Conservation (phyloP, 2,329 filamentous ascomycete species). For the Hymenoscyphus linearis region DNA sequence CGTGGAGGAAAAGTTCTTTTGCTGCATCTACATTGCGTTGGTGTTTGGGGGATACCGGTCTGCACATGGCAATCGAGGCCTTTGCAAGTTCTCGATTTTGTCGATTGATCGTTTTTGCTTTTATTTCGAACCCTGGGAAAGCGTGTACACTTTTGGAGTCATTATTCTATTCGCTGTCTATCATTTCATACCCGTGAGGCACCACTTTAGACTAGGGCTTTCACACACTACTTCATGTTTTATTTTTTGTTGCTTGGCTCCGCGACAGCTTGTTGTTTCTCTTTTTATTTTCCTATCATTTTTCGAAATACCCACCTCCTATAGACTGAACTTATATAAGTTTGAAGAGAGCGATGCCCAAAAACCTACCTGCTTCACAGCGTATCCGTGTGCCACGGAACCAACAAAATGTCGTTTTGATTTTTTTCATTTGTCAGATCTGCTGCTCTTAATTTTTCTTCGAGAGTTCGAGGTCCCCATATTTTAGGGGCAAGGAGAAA, state of each 20-base stretch:
- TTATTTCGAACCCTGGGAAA: neutral
- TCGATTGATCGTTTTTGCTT: conserved; percentile 8
- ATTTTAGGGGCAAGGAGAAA: neutral
- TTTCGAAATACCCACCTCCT: conserved; percentile 1
- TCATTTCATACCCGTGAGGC: neutral
- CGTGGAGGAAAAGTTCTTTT: conserved; percentile 30
- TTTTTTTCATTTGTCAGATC: conserved; percentile 4
- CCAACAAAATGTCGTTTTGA: no score
- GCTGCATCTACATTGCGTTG: conserved; percentile 32
- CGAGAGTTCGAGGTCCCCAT: neutral
- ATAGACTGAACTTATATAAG: neutral
- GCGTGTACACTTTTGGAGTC: neutral
- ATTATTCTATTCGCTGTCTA: neutral
- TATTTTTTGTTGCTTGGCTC: neutral
- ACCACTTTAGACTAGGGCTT: neutral
- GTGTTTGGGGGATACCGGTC: conserved; percentile 24
- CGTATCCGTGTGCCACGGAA: neutral
- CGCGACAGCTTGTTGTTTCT: no score
- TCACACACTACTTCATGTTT: neutral
- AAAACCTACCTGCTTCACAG: conserved; percentile 1
- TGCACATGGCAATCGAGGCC: neutral
- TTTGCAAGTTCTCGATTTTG: conserved; percentile 20
- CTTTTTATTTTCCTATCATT: neutral
- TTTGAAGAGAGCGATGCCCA: neutral
- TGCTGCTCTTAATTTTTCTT: no score